Conservation (phyloP, 257 asterid species). For the Penstemon eatonii region DNA sequence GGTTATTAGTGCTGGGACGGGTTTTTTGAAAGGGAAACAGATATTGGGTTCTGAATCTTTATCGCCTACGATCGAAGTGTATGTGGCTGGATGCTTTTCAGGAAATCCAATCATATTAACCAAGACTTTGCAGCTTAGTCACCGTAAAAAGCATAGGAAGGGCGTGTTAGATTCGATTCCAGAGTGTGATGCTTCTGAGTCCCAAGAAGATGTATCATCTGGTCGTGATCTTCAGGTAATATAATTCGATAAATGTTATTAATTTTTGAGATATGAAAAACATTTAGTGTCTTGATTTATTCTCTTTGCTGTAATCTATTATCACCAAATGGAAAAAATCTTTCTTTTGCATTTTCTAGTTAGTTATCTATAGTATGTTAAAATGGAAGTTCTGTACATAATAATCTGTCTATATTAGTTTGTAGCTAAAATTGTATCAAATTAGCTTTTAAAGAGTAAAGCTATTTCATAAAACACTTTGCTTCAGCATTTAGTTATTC, state of each 20-base stretch:
- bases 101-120: slow-evolving; percentile 82
- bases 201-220: slow-evolving; percentile 43
- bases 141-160: slow-evolving; percentile 61
- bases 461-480: no score
- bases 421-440: background rate
- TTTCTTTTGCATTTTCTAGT: background rate
- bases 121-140: slow-evolving; percentile 64
- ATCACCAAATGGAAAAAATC: no score
- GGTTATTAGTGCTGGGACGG: slow-evolving; percentile 48
- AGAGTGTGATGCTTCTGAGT: slow-evolving; percentile 50
- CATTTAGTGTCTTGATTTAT: no score
- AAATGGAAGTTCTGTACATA: background rate
- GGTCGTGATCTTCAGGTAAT: slow-evolving; percentile 68
- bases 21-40: slow-evolving; percentile 72
- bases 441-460: no score
- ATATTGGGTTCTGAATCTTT: slow-evolving; percentile 43
- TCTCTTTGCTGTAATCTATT: no score
- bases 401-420: background rate
- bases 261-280: no score
- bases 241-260: no score
- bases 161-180: slow-evolving; percentile 67
- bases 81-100: slow-evolving; percentile 74
- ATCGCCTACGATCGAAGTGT: slow-evolving; percentile 77
- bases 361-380: background rate
- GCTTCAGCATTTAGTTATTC: no score